phyloP scores from a whole-genome alignment of 2,329 filamentous ascomycete genomes.

The Pleoardoris graminearum region DNA sequence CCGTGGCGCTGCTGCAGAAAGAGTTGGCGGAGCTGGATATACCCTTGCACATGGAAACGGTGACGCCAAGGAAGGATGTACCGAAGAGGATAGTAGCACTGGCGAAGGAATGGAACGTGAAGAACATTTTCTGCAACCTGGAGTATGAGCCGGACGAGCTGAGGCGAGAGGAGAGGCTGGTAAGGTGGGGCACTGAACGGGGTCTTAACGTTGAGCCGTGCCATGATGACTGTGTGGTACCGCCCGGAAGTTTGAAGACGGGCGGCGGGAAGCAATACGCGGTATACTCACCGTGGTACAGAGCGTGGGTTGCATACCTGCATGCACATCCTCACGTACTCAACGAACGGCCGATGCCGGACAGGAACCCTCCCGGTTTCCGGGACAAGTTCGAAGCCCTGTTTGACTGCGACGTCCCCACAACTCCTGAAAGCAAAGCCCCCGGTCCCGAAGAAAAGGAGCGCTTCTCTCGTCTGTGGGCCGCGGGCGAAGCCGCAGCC shows the following conservation, averaged over 20 bases:
- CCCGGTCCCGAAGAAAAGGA: slow-evolving; percentile 50
- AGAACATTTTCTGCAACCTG: slow-evolving; percentile 78
- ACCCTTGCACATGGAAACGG: slow-evolving; percentile 74
- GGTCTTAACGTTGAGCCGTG: slow-evolving; percentile 71
- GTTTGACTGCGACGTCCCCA: slow-evolving; percentile 38
- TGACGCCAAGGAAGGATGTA: slow-evolving; percentile 66
- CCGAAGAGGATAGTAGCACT: slow-evolving; percentile 65
- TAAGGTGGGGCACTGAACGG: slow-evolving; percentile 62
- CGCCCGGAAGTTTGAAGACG: slow-evolving; percentile 68
- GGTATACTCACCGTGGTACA: slow-evolving; percentile 83
- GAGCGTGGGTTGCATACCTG: slow-evolving; percentile 73
- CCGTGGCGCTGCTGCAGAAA: slow-evolving; percentile 64
- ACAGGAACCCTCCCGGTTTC: slow-evolving; percentile 56
- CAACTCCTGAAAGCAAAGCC: slow-evolving; percentile 64
- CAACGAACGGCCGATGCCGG: slow-evolving; percentile 62
- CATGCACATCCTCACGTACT: slow-evolving; percentile 71
- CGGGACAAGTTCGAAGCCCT: slow-evolving; percentile 53
- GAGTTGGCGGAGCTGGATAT: slow-evolving; percentile 74
- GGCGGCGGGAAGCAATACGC: slow-evolving; percentile 77
- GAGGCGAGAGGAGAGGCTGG: slow-evolving; percentile 71
- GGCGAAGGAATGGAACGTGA: slow-evolving; percentile 71
- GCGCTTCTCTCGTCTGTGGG: slow-evolving; percentile 48
- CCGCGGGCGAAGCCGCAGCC: slow-evolving; percentile 51
- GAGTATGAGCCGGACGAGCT: slow-evolving; percentile 94
- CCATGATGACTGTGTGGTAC: slow-evolving; percentile 82